Evolutionary conservation across 2,329 filamentous ascomycete species (phyloP).

Genomic region (Phoma sp.): DNA sequence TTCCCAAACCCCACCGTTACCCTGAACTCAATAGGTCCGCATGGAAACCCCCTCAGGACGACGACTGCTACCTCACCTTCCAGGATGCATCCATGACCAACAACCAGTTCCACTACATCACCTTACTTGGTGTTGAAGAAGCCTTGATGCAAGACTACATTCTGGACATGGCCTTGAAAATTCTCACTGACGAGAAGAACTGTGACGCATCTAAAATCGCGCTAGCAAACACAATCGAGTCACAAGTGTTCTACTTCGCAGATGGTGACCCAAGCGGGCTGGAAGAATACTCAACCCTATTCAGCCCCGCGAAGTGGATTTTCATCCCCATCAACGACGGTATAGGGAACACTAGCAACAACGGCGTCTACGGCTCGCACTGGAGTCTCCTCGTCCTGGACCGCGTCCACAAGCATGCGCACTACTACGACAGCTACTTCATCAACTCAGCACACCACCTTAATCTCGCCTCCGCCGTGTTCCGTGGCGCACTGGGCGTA

Average conservation of each 20-base stretch:
- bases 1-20: slow-evolving; percentile 22
- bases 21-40: background rate
- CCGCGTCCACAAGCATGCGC: background rate
- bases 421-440: slow-evolving; percentile 30
- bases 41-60: background rate
- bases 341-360: slow-evolving; percentile 3
- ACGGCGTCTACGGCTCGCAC: slow-evolving; percentile 17
- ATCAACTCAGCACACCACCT: background rate
- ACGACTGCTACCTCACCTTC: slow-evolving; percentile 21
- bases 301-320: slow-evolving; percentile 29
- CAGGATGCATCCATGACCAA: slow-evolving; percentile 20
- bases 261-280: slow-evolving; percentile 1
- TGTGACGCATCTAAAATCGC: slow-evolving; percentile 21
- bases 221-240: slow-evolving; percentile 23
- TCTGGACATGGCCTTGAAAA: slow-evolving; percentile 29
- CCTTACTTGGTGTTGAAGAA: background rate
- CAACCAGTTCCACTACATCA: slow-evolving; percentile 17
- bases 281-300: slow-evolving; percentile 13
- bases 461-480: background rate
- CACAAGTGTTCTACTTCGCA: slow-evolving; percentile 15
- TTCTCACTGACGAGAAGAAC: slow-evolving; percentile 11
- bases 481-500: slow-evolving; percentile 10
- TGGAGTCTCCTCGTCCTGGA: slow-evolving; percentile 33
- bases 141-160: slow-evolving; percentile 28
- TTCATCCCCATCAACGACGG: slow-evolving; percentile 36